Evolutionary conservation across 164 flowering plant genomes (phyloP).

Genomic region (Tetracentron sinense): DNA sequence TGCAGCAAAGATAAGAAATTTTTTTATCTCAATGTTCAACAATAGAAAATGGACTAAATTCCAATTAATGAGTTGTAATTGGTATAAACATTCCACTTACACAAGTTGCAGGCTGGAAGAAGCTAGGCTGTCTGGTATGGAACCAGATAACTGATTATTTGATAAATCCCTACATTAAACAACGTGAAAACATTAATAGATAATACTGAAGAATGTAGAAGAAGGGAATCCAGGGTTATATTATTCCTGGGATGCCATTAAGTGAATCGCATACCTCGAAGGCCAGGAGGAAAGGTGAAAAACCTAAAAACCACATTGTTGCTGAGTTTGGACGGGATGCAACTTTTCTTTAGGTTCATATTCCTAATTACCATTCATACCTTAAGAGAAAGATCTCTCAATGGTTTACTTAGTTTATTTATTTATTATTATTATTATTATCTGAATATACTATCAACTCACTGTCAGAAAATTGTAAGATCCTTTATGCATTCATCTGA

Average conservation of each 20-base stretch:
- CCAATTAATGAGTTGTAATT: too few relatives aligned
- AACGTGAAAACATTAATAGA: not conserved
- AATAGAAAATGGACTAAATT: not conserved
- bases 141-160: conserved; percentile 65
- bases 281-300: not conserved
- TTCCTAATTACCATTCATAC: not conserved
- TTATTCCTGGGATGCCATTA: not conserved
- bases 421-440: too few relatives aligned
- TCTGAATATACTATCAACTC: too few relatives aligned
- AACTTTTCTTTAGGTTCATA: not conserved
- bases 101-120: conserved; percentile 72
- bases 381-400: not conserved
- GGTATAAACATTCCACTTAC: conserved; percentile 45
- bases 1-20: not conserved
- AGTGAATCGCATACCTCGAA: not conserved
- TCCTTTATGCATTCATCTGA: too few relatives aligned
- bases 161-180: conserved; percentile 77
- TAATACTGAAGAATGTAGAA: not conserved
- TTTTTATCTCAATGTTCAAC: not conserved
- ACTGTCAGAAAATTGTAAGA: too few relatives aligned
- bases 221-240: not conserved
- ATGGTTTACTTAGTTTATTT: not conserved
- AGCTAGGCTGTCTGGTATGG: conserved; percentile 76
- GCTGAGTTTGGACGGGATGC: not conserved
- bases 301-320: not conserved